Evolutionary conservation across 805 yeast species (phyloP), one percentile per base, ranked within the genome.

Genomic region (Spathaspora sp.): DNA sequence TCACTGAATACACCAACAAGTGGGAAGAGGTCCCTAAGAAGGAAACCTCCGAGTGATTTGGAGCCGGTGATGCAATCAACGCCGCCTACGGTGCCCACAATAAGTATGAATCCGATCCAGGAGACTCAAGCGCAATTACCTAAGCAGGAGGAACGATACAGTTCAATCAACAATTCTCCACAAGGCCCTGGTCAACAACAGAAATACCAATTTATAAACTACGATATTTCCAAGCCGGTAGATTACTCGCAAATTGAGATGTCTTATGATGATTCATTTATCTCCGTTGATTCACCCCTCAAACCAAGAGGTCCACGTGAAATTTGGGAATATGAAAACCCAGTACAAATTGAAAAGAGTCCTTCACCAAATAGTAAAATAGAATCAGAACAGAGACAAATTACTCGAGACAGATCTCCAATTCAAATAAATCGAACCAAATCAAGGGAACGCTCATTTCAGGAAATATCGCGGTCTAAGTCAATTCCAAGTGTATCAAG

Each of bases 281-380:
- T 57, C 38, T 63, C 67, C 17, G 55, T 52, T 48, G 72, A 67
- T 4, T 66, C 70, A 39, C 72, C 75, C 3, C 6, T 23, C 16
- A 64, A 64, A 43, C 77, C 72, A 1, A 71, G 63, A 64, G 78
- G 78, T 1, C 78, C 78, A 1, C 66, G 68, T 56, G 69, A 65
- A 43, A 56, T 73, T 19, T 70, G 74, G 5, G 71, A 68, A 16
- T 73, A 72, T 50, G 64, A 64, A 19, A 47, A 48, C 1, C 49
- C 55, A 7, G 39, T 46, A 35, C 14, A 16, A 5, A 23, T 17
- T 42, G 40, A 49, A 2, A 16, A 14, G 18, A 35, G 40, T 35
- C 40, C 40, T 17, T 14, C 44, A 7, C 29, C 44, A 26, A 42
- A 42, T 23, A 7, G n/a, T 40, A 29, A 12, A 4, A 3, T 11